Evolutionary conservation across 306 rosid species (phyloP).

Genomic region (Quercus variabilis): DNA sequence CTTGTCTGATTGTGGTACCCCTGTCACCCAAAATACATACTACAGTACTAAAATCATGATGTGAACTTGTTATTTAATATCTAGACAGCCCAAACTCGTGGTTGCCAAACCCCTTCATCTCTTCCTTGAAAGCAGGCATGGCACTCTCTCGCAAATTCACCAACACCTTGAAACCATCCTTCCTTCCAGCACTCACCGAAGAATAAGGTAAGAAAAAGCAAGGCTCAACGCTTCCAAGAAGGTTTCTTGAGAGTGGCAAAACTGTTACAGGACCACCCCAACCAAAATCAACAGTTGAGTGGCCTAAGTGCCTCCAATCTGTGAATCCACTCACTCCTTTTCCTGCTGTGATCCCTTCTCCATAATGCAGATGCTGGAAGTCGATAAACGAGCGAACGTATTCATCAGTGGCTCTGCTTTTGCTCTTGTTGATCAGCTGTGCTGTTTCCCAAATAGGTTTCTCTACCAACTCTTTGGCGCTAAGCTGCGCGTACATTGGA

Average conservation of each 20-base stretch:
- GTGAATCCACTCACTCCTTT: conserved; percentile 80
- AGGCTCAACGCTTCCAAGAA: conserved; percentile 83
- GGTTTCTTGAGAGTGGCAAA: conserved; percentile 58
- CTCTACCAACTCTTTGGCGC: conserved; percentile 44
- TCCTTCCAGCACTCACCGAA: conserved; percentile 18
- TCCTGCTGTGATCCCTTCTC: conserved; percentile 66
- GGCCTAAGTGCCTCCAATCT: conserved; percentile 87
- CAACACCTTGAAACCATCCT: conserved; percentile 66
- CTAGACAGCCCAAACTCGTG: conserved; percentile 14
- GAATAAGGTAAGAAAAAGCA: conserved; percentile 81
- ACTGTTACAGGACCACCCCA: conserved; percentile 95
- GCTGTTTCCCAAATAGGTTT: conserved; percentile 74
- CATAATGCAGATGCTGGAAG: conserved; percentile 57
- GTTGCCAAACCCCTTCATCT: conserved; percentile 43
- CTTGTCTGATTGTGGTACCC: neutral
- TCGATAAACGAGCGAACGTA: conserved; percentile 71
- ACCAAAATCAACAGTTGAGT: conserved; percentile 85
- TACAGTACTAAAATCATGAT: neutral
- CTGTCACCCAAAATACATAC: neutral
- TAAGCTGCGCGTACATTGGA: conserved; percentile 60
- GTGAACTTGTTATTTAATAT: neutral
- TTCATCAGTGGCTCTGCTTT: conserved; percentile 54
- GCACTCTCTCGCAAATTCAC: conserved; percentile 49
- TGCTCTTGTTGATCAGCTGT: conserved; percentile 67
- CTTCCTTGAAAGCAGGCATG: conserved; percentile 50